phyloP scores from a whole-genome alignment of 2,329 filamentous ascomycete species.

The Hirsutella rhossiliensis region DNA sequence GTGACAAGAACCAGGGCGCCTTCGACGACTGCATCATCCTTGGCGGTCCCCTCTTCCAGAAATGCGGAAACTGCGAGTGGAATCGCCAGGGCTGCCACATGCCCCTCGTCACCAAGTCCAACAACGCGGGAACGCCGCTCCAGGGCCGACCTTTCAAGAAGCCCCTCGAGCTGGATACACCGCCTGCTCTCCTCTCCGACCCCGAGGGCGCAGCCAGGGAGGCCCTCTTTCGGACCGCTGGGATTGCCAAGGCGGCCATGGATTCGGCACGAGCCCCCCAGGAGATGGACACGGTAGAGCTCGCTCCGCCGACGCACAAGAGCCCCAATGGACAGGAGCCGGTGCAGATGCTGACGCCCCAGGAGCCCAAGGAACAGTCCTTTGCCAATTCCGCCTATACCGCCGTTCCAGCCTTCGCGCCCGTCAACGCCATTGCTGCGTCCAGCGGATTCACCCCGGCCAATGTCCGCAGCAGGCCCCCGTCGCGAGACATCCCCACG shows the following conservation, averaged over 20 bases:
- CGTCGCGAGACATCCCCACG: constrained; percentile 16
- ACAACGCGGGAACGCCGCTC: neutral
- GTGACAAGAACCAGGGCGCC: constrained; percentile 28
- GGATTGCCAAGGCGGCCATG: constrained; percentile 1
- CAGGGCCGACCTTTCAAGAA: neutral
- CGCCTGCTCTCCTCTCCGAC: too few relatives aligned
- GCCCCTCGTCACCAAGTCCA: constrained; percentile 1
- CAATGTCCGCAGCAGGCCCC: constrained; percentile 14
- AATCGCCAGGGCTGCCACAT: constrained; percentile 25
- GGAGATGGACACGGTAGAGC: neutral
- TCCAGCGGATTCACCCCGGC: constrained; percentile 19
- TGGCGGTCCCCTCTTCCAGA: constrained; percentile 27
- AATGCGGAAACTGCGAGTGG: constrained; percentile 41
- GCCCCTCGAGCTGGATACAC: neutral
- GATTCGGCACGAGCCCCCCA: neutral
- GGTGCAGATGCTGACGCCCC: constrained; percentile 13
- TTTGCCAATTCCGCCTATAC: neutral
- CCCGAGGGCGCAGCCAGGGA: constrained; percentile 1
- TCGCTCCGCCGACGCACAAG: constrained; percentile 3
- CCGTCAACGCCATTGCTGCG: neutral
- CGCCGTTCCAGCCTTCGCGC: neutral
- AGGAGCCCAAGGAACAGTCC: constrained; percentile 11
- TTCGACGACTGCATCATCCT: constrained; percentile 34
- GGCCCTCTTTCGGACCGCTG: constrained; percentile 1
- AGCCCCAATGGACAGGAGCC: constrained; percentile 9